Evolutionary conservation across 73 alveolate genomes (phyloP), one percentile per base, ranked within the genome.

Genomic region (Breviolum minutum): DNA sequence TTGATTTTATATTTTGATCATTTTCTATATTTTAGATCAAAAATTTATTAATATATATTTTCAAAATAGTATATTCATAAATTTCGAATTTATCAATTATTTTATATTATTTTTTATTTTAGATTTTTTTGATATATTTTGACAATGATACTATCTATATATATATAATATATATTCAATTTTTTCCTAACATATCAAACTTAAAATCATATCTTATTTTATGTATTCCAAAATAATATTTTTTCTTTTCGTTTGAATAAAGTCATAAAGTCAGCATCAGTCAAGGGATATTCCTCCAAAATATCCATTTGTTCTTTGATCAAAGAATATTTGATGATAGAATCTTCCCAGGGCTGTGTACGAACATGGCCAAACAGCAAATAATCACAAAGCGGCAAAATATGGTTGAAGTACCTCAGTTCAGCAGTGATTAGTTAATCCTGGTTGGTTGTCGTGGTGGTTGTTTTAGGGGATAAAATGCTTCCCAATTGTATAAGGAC

Each of bases 261-360:
- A 2, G 16, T 79, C 27, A 79, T 29, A 12, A n/a, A 19, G 29
- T 79, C 87, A 19, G 63, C 87, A 79, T 79, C 87, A 29, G 54
- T 79, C n/a, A 79, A 12, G 9, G 24, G n/a, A 30, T 29, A 79
- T 79, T 79, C 54, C 29, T 79, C 87, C 27, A 79, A 26, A 8
- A 29, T 29, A 32, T 16, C 63, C 87, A 79, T 79, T n/a, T 79
- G 87, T 79, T 79, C 30, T 29, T 10, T 12, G 63, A 79, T 79
- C 87, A 79, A 79, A 8, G 62, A n/a, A 30, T 79, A 79, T 79
- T 79, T 79, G 87, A 79, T 32, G n/a, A 26, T 79, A 63, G 87
- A 79, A 30, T 79, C n/a, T 22, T 40, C 54, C 54, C 54, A 40
- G 54, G 77, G 17, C 77, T 6, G 4, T 6, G 24, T 68, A 2